phyloP scores from a whole-genome alignment of 2,329 filamentous ascomycete genomes.

The Fusarium nanum region DNA sequence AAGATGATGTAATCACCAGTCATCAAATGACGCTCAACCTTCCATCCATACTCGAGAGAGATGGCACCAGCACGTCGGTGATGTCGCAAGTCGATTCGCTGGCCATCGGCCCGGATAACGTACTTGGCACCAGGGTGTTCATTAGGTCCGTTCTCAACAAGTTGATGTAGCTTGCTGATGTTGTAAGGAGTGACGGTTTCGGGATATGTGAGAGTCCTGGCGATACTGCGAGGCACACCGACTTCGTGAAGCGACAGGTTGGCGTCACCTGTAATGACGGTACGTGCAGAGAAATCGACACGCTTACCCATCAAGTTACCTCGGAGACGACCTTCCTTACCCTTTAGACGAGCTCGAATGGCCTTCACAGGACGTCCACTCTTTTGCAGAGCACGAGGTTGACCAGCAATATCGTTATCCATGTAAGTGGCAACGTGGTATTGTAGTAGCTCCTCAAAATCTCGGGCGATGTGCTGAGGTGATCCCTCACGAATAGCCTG shows the following conservation, averaged over 20 bases:
- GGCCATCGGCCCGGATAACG: slow-evolving; percentile 92
- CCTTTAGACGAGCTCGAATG: slow-evolving; percentile 96
- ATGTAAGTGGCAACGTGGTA: slow-evolving; percentile 99
- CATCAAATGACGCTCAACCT: slow-evolving; percentile 95
- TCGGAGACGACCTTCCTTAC: slow-evolving; percentile 96
- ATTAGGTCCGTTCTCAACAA: slow-evolving; percentile 93
- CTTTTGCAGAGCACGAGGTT: slow-evolving; percentile 95
- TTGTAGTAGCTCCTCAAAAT: slow-evolving; percentile 92
- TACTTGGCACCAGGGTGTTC: slow-evolving; percentile 97
- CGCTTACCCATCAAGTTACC: slow-evolving; percentile 99
- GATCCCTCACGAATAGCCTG: slow-evolving; percentile 92
- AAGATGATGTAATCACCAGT: slow-evolving; percentile 99
- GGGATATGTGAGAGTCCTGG: slow-evolving; percentile 91
- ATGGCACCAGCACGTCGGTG: slow-evolving; percentile 90
- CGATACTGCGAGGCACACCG: slow-evolving; percentile 93
- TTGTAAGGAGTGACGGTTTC: slow-evolving; percentile 99
- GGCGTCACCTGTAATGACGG: slow-evolving; percentile 98
- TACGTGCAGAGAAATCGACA: slow-evolving; percentile 99
- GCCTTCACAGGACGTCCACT: slow-evolving; percentile 96
- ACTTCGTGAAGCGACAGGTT: slow-evolving; percentile 97
- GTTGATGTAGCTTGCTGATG: slow-evolving; percentile 87
- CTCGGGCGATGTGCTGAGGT: slow-evolving; percentile 87
- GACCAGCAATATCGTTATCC: slow-evolving; percentile 98
- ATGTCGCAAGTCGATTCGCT: slow-evolving; percentile 93
- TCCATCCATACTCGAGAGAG: slow-evolving; percentile 94